Conservation (phyloP, 1,139 yeast species). For the Zygoascus hellenicus region DNA sequence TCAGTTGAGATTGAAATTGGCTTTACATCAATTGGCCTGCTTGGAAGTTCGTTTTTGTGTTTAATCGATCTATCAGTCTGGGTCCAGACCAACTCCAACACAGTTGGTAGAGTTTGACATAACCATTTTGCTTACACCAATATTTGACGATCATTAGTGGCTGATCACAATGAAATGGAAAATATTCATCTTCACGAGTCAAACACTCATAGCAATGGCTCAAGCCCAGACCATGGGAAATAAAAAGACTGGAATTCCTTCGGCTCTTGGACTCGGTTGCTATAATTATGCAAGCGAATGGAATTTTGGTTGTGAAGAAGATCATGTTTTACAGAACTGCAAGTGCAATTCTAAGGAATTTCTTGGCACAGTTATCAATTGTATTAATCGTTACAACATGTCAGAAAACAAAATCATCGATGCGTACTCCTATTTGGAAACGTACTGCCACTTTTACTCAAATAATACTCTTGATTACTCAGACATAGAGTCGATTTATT, state of each 20-base stretch:
- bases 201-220: background rate
- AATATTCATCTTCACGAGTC: background rate
- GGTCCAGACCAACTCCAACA: no score
- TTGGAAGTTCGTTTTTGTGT: no score
- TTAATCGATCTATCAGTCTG: no score
- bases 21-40: no score
- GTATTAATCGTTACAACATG: slow-evolving; percentile 20
- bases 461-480: slow-evolving; percentile 12
- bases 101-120: no score
- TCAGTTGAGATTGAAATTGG: no score
- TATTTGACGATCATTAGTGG: no score
- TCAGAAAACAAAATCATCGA: slow-evolving; percentile 19
- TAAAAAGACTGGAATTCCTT: slow-evolving; percentile 20
- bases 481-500: slow-evolving; percentile 17
- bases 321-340: slow-evolving; percentile 15
- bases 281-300: slow-evolving; percentile 25
- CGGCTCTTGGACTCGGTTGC: slow-evolving; percentile 23
- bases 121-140: no score
- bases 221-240: slow-evolving; percentile 5
- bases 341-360: slow-evolving; percentile 21
- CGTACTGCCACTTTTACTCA: slow-evolving; percentile 19
- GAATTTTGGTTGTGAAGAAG: slow-evolving; percentile 21
- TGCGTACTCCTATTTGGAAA: slow-evolving; percentile 20
- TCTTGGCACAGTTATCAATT: slow-evolving; percentile 22
- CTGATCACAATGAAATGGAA: no score